Evolutionary conservation across 2,329 filamentous ascomycete genomes (phyloP).

Genomic region (Neoarthrinium moseri): DNA sequence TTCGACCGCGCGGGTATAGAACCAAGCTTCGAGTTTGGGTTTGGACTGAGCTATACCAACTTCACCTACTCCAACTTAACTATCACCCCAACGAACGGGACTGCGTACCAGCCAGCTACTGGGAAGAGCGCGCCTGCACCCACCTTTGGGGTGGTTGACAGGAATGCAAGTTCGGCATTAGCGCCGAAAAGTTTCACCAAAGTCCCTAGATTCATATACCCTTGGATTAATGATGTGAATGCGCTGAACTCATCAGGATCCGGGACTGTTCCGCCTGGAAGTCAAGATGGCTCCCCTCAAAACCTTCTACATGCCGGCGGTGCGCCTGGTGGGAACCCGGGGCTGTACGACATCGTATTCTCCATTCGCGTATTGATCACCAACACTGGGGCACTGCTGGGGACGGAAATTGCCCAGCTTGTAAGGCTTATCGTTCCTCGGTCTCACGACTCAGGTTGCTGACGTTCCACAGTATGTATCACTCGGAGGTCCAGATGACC

Average conservation of each 20-base stretch:
- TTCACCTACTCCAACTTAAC: slow-evolving; percentile 64
- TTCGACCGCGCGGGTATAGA: slow-evolving; percentile 56
- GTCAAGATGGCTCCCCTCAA: slow-evolving; percentile 56
- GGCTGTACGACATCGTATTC: slow-evolving; percentile 69
- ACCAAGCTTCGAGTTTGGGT: slow-evolving; percentile 64
- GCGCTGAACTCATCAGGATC: slow-evolving; percentile 66
- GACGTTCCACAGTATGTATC: slow-evolving; percentile 79
- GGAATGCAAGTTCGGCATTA: slow-evolving; percentile 61
- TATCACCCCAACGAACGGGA: slow-evolving; percentile 45
- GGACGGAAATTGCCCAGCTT: slow-evolving; percentile 78
- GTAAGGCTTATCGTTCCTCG: slow-evolving; percentile 77
- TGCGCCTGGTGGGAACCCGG: slow-evolving; percentile 60
- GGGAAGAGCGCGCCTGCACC: slow-evolving; percentile 72
- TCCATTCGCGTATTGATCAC: slow-evolving; percentile 65
- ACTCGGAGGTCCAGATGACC: slow-evolving; percentile 76
- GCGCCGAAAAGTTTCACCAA: slow-evolving; percentile 60
- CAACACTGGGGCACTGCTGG: slow-evolving; percentile 65
- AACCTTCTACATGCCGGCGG: slow-evolving; percentile 45
- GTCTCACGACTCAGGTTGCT: too few species aligned
- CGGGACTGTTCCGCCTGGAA: slow-evolving; percentile 53
- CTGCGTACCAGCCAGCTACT: slow-evolving; percentile 54
- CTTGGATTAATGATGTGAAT: slow-evolving; percentile 65
- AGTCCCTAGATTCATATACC: slow-evolving; percentile 52
- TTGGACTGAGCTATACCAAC: slow-evolving; percentile 65
- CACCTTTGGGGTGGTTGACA: slow-evolving; percentile 62